These are phyloP conservation scores for Candida smagusa DNA, from an alignment of 1,139 yeast species.

Conservation along the genomic window DNA sequence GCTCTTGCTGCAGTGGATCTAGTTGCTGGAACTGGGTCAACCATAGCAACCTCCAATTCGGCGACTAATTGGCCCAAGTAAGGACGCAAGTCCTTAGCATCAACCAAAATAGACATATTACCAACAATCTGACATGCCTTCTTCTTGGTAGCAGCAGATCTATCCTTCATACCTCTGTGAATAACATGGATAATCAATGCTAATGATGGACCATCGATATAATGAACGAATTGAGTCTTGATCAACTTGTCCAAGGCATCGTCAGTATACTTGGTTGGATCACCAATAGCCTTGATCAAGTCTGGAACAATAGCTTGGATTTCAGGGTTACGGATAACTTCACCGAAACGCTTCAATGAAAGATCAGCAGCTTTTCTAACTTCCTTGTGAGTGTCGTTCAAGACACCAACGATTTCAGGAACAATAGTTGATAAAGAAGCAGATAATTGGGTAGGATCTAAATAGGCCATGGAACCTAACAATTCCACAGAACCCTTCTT, in stretches of 20 bases:
- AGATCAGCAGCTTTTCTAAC: constrained; percentile 94
- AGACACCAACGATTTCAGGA: constrained; percentile 93
- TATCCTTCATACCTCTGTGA: constrained; percentile 90
- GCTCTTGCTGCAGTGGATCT: constrained; percentile 98
- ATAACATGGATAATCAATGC: constrained; percentile 93
- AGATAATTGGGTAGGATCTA: constrained; percentile 92
- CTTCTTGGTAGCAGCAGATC: constrained; percentile 88
- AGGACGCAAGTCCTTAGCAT: constrained; percentile 79
- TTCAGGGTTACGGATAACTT: constrained; percentile 95
- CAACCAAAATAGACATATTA: constrained; percentile 95
- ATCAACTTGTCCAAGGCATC: constrained; percentile 82
- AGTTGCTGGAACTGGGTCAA: constrained; percentile 96
- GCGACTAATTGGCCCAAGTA: constrained; percentile 73
- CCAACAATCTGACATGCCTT: constrained; percentile 98
- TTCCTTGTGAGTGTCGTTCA: constrained; percentile 94
- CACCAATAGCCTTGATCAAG: constrained; percentile 89
- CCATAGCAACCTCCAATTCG: constrained; percentile 92
- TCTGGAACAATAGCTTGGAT: constrained; percentile 88
- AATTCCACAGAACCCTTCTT: constrained; percentile 96
- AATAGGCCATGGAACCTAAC: constrained; percentile 95
- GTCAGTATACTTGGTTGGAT: constrained; percentile 88
- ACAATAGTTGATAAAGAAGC: constrained; percentile 84
- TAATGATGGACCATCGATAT: constrained; percentile 95
- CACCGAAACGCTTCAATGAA: constrained; percentile 88
- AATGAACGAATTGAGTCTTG: constrained; percentile 91